These are phyloP conservation scores for Xylaria sp. DNA, from an alignment of 2,329 filamentous ascomycete species.

Conservation along the genomic window DNA sequence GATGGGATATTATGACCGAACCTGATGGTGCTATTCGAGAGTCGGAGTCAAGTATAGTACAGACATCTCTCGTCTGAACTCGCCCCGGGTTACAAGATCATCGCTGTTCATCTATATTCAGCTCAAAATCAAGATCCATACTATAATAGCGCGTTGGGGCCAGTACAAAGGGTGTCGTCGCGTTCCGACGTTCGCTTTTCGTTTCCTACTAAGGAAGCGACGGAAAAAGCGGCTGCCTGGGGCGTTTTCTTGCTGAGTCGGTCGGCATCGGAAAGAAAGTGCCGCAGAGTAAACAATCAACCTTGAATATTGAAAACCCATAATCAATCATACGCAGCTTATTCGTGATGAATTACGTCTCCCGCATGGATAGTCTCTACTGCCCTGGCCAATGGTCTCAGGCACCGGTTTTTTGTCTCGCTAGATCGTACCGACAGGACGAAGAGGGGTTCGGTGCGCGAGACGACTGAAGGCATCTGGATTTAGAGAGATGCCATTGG, in stretches of 20 bases:
- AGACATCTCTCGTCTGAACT: no score
- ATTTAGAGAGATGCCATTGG: slow-evolving; percentile 15
- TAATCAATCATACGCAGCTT: slow-evolving; percentile 12
- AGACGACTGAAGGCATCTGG: slow-evolving; percentile 18
- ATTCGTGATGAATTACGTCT: slow-evolving; percentile 27
- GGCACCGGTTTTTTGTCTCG: slow-evolving; percentile 35
- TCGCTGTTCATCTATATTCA: background rate
- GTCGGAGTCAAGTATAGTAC: no score
- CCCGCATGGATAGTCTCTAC: background rate
- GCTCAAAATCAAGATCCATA: background rate
- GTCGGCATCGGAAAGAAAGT: background rate
- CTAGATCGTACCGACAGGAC: slow-evolving; percentile 16
- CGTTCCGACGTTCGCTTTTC: background rate
- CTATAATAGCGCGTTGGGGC: background rate
- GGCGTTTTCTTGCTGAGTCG: background rate
- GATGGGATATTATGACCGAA: no score
- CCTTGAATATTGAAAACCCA: background rate
- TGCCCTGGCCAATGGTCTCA: slow-evolving; percentile 23
- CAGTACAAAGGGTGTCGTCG: background rate
- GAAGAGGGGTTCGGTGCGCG: slow-evolving; percentile 6
- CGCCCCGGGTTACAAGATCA: no score
- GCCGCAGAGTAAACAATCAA: background rate
- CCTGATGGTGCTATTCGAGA: no score
- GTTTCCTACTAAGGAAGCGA: background rate
- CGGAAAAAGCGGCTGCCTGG: background rate